Evolutionary conservation across 202 grass and related monocot species (phyloP), one percentile per base, ranked within the genome.

Genomic region (Sporobolus alterniflorus): DNA sequence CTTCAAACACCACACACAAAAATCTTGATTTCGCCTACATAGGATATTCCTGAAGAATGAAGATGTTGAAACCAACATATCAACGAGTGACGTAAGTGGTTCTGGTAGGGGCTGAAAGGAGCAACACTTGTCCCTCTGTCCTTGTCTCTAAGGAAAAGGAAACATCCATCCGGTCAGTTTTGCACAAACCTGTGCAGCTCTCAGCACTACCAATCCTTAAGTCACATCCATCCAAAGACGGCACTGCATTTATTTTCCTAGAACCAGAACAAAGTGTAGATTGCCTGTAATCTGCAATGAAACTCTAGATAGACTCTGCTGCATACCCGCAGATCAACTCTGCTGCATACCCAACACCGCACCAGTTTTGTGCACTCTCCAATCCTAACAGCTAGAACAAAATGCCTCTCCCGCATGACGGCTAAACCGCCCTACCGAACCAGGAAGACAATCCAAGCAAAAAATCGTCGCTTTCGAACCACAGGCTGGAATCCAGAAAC

Each of bases 1-100:
- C 40, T 32, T 56, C 33, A 44, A 5, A 44, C 1, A 11, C 4
- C 11, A 56, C 24, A 4, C 11, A 56, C 24, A 32, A 66, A 64
- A 50, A 41, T 32, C 30, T 51, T 50, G 21, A 55, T 57, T 66
- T 77, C 77, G 32, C 77, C 57, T 25, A 39, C n/a, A 22, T 17
- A 65, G 52, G 57, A 48, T 28, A 56, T 77, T 33, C n/a, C n/a
- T n/a, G n/a, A n/a, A n/a, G n/a, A n/a, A 67, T 31, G 59, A 77
- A 82, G 47, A 17, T 67, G 44, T 21, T 74, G 67, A 77, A 82
- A 78, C 76, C 30, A 82, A 15, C 39, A 41, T 71, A 26, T 57
- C 39, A 71, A 77, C 55, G 31, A 26, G 18, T 76, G 57, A 28
- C 71, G 61, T 11, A 69, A n/a, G 16, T n/a, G 75, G 64, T 79